These are phyloP conservation scores for Talaromyces liani DNA, from an alignment of 495 filamentous ascomycete species.

Conservation along the genomic window DNA sequence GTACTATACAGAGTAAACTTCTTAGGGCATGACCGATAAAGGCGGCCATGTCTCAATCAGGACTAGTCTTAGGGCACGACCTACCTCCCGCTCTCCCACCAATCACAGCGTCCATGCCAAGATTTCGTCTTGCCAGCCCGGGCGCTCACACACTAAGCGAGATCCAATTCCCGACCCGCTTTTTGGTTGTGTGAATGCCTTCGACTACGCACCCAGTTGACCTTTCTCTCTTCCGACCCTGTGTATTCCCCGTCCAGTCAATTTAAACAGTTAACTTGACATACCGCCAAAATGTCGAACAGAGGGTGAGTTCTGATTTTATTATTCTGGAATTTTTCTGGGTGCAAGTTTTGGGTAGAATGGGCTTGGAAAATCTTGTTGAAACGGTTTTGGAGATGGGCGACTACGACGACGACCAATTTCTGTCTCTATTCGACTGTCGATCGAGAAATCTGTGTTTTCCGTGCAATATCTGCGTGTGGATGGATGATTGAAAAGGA, in stretches of 20 bases:
- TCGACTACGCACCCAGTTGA: slow-evolving; percentile 23
- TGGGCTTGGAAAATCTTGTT: not conserved
- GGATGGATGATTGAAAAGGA: not conserved
- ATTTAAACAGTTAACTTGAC: slow-evolving; percentile 23
- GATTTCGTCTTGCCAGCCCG: slow-evolving; percentile 28
- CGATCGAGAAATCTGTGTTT: not conserved
- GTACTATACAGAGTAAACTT: not conserved
- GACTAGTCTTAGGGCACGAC: slow-evolving; percentile 34
- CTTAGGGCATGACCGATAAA: not conserved
- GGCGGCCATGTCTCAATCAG: not conserved
- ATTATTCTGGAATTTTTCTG: not conserved
- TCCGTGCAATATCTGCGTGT: not conserved
- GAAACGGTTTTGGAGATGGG: not conserved
- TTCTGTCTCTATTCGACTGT: not conserved
- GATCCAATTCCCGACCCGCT: slow-evolving; percentile 26
- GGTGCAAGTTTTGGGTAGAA: not conserved
- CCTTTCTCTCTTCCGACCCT: slow-evolving; percentile 1
- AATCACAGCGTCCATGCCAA: slow-evolving; percentile 21
- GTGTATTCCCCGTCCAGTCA: not conserved
- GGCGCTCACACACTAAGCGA: slow-evolving; percentile 38
- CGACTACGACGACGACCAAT: not conserved
- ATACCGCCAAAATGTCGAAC: slow-evolving; percentile 49
- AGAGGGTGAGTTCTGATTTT: slow-evolving; percentile 39
- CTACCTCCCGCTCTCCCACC: not conserved
- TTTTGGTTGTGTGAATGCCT: slow-evolving; percentile 16